These are phyloP conservation scores for Scedosporium aurantiacum DNA, from an alignment of 2,329 filamentous ascomycete genomes.

Conservation along the genomic window DNA sequence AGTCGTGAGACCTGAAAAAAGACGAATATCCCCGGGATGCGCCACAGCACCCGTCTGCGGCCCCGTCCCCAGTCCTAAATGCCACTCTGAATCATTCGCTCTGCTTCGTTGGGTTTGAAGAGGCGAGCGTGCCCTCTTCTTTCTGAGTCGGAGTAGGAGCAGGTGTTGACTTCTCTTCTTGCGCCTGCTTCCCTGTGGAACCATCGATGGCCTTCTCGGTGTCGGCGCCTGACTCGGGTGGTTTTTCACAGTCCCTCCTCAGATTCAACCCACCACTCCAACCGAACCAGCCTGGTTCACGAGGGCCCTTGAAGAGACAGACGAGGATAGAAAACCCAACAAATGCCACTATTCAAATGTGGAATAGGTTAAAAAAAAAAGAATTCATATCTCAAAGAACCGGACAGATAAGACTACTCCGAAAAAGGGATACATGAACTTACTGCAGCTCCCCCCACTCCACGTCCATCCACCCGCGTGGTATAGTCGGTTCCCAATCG, in stretches of 20 bases:
- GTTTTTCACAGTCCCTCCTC: background rate
- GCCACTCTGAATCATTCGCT: background rate
- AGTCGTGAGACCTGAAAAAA: too few species aligned
- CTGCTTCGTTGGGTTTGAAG: background rate
- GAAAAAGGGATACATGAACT: background rate
- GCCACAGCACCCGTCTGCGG: too few species aligned
- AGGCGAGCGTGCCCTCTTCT: too few species aligned
- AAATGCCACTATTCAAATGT: conserved; percentile 7
- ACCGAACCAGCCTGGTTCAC: conserved; percentile 5
- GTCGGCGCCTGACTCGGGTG: background rate
- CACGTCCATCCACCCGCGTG: conserved; percentile 39
- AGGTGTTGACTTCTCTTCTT: background rate
- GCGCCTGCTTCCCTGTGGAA: background rate
- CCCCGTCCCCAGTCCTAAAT: too few species aligned
- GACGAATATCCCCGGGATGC: too few species aligned
- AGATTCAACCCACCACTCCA: conserved; percentile 4
- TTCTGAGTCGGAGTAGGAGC: too few species aligned
- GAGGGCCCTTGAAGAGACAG: conserved; percentile 1
- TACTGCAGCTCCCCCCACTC: conserved; percentile 28
- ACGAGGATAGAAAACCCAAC: conserved; percentile 10
- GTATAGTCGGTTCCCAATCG: conserved; percentile 43
- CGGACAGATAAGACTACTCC: background rate
- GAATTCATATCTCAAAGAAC: background rate
- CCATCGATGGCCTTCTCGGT: background rate
- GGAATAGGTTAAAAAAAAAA: background rate